phyloP scores from a whole-genome alignment of 23 red algal species.

The Gracilaria domingensis region DNA sequence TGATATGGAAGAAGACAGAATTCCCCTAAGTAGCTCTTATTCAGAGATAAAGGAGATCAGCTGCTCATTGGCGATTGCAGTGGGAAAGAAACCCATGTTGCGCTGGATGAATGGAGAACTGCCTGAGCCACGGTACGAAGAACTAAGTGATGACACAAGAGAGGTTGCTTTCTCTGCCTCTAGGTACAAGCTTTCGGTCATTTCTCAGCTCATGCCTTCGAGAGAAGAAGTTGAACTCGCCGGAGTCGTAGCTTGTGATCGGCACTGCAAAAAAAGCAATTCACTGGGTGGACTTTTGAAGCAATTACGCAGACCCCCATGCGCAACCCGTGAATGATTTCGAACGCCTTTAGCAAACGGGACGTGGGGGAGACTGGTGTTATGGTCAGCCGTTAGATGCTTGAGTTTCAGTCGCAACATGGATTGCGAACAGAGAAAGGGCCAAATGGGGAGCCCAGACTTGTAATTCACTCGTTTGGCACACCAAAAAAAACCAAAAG shows the following conservation, averaged over 20 bases:
- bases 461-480: slow-evolving; percentile 9
- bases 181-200: too few relatives aligned
- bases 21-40: background rate
- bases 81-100: background rate
- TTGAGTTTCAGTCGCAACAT: background rate
- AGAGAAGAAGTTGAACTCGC: background rate
- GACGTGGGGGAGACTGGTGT: background rate
- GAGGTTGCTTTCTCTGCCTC: background rate
- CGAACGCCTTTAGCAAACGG: background rate
- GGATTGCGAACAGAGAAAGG: background rate
- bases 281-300: background rate
- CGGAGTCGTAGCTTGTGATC: background rate
- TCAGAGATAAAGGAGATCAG: too few relatives aligned
- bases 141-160: background rate
- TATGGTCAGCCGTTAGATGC: background rate
- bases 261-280: background rate
- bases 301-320: background rate
- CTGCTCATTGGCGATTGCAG: background rate
- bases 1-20: background rate
- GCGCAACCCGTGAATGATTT: background rate
- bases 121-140: background rate
- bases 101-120: background rate
- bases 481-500: slow-evolving; percentile 23
- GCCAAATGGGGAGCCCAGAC: background rate
- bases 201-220: too few relatives aligned